phyloP scores from a whole-genome alignment of 2,329 filamentous ascomycete species.

The Cercospora sp. region DNA sequence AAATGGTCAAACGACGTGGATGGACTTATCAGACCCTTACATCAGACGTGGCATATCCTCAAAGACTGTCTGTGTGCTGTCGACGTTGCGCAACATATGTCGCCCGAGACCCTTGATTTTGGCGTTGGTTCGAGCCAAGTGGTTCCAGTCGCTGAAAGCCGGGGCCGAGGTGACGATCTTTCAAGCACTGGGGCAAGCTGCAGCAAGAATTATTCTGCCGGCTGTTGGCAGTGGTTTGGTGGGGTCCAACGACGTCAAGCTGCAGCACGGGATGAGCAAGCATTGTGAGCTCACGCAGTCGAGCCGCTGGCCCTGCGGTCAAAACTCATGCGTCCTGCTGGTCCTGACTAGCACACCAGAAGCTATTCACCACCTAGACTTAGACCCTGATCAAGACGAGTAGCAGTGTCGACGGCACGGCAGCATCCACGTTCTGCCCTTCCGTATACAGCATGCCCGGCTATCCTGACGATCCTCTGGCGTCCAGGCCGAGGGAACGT shows the following conservation, averaged over 20 bases:
- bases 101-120: neutral
- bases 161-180: constrained; percentile 6
- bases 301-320: neutral
- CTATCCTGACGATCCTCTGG: constrained; percentile 26
- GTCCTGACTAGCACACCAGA: constrained; percentile 13
- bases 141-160: constrained; percentile 8
- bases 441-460: constrained; percentile 21
- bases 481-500: constrained; percentile 16
- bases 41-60: neutral
- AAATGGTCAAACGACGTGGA: neutral
- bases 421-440: neutral
- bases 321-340: constrained; percentile 15
- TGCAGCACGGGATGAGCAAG: constrained; percentile 12
- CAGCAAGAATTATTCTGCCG: neutral
- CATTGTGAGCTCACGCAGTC: constrained; percentile 9
- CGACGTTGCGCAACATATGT: neutral
- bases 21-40: neutral
- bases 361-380: neutral
- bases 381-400: constrained; percentile 3
- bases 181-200: neutral
- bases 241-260: constrained; percentile 18
- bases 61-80: neutral
- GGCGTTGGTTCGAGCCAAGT: constrained; percentile 10
- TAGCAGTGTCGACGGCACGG: neutral
- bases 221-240: constrained; percentile 5